These are phyloP conservation scores for Naganishia liquefaciens DNA, from an alignment of 1,284 basidiomycete genomes.

Conservation along the genomic window DNA sequence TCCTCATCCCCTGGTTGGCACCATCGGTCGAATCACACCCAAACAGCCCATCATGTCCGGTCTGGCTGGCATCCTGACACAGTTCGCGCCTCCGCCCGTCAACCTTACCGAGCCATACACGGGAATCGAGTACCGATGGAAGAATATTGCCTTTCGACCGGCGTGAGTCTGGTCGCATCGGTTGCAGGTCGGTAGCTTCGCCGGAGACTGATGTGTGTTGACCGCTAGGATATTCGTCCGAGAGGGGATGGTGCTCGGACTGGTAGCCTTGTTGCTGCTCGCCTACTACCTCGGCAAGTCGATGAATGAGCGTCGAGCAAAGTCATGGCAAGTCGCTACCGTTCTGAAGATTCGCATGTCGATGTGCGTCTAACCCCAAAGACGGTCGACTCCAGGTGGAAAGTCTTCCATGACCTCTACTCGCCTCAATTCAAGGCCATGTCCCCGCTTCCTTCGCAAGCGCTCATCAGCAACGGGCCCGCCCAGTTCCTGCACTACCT, in stretches of 20 bases:
- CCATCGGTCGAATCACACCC: no score
- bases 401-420: constrained; percentile 63
- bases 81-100: constrained; percentile 15
- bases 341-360: background rate
- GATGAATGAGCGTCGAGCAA: constrained; percentile 44
- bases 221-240: constrained; percentile 60
- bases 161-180: no score
- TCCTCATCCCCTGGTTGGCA: no score
- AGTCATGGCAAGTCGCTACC: constrained; percentile 53
- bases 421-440: constrained; percentile 60
- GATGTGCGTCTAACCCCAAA: constrained; percentile 6
- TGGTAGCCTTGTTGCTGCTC: constrained; percentile 54
- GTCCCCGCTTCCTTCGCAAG: constrained; percentile 55
- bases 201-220: background rate
- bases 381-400: constrained; percentile 13
- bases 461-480: constrained; percentile 63
- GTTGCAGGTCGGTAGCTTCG: no score
- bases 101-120: constrained; percentile 54
- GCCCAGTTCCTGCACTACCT: constrained; percentile 80
- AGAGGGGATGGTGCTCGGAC: constrained; percentile 63
- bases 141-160: constrained; percentile 74
- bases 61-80: constrained; percentile 9
- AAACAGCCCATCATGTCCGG: constrained; percentile 12
- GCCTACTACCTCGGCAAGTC: constrained; percentile 47
- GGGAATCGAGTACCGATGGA: constrained; percentile 70